Evolutionary conservation across 257 asterid species (phyloP).

Genomic region (Anisodus tanguticus): DNA sequence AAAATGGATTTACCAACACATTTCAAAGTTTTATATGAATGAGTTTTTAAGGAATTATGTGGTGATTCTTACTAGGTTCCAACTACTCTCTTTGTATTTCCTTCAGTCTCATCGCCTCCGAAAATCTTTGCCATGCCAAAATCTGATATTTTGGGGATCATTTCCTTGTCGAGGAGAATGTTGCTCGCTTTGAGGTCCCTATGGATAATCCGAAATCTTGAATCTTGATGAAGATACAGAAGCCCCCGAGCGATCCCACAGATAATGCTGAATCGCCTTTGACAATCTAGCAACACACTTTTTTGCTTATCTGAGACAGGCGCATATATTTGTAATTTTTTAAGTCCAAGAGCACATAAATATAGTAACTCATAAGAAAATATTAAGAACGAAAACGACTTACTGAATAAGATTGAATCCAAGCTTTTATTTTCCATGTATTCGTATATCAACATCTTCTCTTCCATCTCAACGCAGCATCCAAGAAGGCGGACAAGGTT

Average conservation of each 20-base stretch:
- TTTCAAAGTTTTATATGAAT: background rate
- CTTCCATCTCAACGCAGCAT: slow-evolving; percentile 47
- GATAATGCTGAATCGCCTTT: slow-evolving; percentile 45
- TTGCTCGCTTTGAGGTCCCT: slow-evolving; percentile 60
- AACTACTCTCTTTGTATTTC: slow-evolving; percentile 49
- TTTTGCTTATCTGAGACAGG: slow-evolving; percentile 36
- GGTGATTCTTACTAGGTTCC: slow-evolving; percentile 55
- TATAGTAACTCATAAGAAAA: background rate
- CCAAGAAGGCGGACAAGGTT: slow-evolving; percentile 54
- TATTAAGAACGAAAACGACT: slow-evolving; percentile 10
- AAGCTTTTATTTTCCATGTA: slow-evolving; percentile 50
- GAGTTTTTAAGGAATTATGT: background rate
- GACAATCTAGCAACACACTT: slow-evolving; percentile 45
- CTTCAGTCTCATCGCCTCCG: slow-evolving; percentile 51
- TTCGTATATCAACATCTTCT: slow-evolving; percentile 50
- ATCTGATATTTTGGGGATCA: slow-evolving; percentile 62
- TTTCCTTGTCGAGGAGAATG: slow-evolving; percentile 53
- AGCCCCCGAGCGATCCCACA: slow-evolving; percentile 58
- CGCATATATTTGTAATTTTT: background rate
- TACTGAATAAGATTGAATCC: slow-evolving; percentile 51
- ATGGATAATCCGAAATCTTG: slow-evolving; percentile 55
- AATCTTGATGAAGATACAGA: slow-evolving; percentile 56
- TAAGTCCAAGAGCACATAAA: background rate
- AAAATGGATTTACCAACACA: background rate
- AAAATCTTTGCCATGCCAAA: slow-evolving; percentile 60